Base-by-base conservation (phyloP, 768 basidiomycete species). In the Boletus vinaceobasis region DNA sequence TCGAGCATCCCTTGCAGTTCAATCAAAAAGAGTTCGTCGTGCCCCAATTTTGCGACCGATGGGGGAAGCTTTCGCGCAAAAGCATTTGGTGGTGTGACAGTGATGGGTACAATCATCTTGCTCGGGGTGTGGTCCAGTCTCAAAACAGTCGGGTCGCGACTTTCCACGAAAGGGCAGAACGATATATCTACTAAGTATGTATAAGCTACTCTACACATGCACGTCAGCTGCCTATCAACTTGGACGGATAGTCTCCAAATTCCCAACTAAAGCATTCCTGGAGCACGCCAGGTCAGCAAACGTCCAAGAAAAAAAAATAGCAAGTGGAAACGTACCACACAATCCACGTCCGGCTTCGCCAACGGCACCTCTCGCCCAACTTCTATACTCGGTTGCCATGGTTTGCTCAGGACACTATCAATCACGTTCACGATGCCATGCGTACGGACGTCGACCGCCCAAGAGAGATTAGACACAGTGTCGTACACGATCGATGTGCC, bases 401-500 rank as follows among this genome's bases (percentile, higher is more conserved):
- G 86, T 38, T 84, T 71, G 4, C 73, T 76, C 48, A 96, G 74
- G 19, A 96, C 56, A 50, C 79, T 78, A 53, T 93, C 88, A 59
- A 95, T 90, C 42, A 96, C 80, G 47, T 75, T 83, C 27, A 84
- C 83, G 60, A 97, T 94, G 5, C 83, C 78, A 61, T 97, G 94
- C 3, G 76, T 88, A 26, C 90, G 82, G 40, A 97, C 68, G 65
- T 93, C 85, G 27, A 93, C 92, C 1, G 82, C 57, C 96, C 96
- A 99, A 4, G 86, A 84, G 4, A 87, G 75, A 62, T 91, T 84
- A 2, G 85, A 82, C 19, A 98, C 93, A 0, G 95, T 96, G 67
- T 99, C 96, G 70, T 95, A 98, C 42, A 95, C 68, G 59, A 97
- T 90, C 2, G 86, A 81, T 66, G 81, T 80, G 11, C 96, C 96